Conservation (phyloP, 805 yeast genomes). For the Starmerella roubikii region DNA sequence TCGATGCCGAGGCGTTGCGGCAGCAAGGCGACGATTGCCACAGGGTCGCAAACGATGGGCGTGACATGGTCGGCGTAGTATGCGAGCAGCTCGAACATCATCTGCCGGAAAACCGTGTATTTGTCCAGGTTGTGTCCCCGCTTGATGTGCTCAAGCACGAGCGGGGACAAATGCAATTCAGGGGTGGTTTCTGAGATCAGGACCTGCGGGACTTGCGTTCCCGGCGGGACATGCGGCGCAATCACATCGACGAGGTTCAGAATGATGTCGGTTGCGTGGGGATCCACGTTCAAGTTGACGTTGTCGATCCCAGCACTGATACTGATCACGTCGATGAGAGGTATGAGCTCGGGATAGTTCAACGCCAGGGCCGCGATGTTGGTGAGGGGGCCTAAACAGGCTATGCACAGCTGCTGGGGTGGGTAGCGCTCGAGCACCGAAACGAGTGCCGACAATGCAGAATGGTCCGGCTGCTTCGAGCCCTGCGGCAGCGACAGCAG, state of each 20-base stretch:
- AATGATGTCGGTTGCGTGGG: constrained; percentile 54
- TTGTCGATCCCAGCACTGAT: constrained; percentile 70
- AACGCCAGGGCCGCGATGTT: constrained; percentile 47
- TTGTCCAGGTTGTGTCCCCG: constrained; percentile 25
- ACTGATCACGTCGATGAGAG: constrained; percentile 39
- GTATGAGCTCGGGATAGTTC: constrained; percentile 40
- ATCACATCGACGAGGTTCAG: constrained; percentile 35
- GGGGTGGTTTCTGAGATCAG: constrained; percentile 23
- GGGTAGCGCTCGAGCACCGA: constrained; percentile 31
- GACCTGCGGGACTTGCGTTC: constrained; percentile 15
- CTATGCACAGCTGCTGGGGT: constrained; percentile 41
- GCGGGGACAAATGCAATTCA: constrained; percentile 37
- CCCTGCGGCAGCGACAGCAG: constrained; percentile 40
- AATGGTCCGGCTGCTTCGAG: constrained; percentile 23
- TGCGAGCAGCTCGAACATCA: constrained; percentile 41
- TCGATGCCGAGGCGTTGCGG: constrained; percentile 23
- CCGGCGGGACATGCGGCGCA: constrained; percentile 22
- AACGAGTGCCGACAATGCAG: constrained; percentile 32
- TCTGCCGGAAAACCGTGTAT: constrained; percentile 36
- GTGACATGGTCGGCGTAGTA: constrained; percentile 37
- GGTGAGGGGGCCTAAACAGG: constrained; percentile 70
- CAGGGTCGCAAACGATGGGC: constrained; percentile 76
- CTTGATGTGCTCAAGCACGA: constrained; percentile 31
- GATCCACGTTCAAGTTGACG: constrained; percentile 64
- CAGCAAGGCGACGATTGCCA: constrained; percentile 49